Evolutionary conservation across 208 protist species (phyloP), one percentile per base, ranked within the genome.

Genomic region (Borovskyia barvae): DNA sequence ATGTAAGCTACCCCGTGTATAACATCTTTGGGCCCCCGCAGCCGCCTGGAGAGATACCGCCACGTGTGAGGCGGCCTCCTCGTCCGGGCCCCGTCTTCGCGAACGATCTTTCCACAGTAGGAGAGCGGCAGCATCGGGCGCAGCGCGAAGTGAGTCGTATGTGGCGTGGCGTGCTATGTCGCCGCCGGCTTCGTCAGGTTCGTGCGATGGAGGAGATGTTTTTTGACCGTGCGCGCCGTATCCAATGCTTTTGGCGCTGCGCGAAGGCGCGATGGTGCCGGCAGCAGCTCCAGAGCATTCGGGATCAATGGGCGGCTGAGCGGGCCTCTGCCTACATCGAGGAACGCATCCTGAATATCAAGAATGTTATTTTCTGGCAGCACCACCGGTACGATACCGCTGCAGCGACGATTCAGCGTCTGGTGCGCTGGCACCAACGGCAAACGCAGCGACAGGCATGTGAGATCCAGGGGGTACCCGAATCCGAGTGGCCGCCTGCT

Each of bases 221-320:
- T 22, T 75, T 72, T 50, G 39, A 53, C n/a, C 80, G 80, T 24
- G 82, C 81, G 6, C 77, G 56, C 19, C 64, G 57, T 30, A 88
- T 91, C 46, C 87, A 94, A 69, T 87, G 84, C 71, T 94, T 80
- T 81, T 94, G 87, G 84, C 87, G 87, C 37, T 53, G 39, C 17
- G 32, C 86, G 14, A 45, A 50, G 15, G 77, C 87, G 2, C 45
- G 53, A 14, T 73, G 72, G 66, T 62, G 60, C 39, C 57, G 49
- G 14, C 56, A 66, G n/a, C 53, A 68, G 35, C 66, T 88, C 26
- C 26, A 53, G 2, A 43, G 26, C 19, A 25, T 94, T 20, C 70
- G 76, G 35, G 35, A 79, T 17, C 50, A 78, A 53, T 94, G 79
- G 77, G 47, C 74, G 1, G 46, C 73, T 51, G 63, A 83, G 60